phyloP scores from a whole-genome alignment of 2,329 filamentous ascomycete species.

The Aspergillus carbonarius region DNA sequence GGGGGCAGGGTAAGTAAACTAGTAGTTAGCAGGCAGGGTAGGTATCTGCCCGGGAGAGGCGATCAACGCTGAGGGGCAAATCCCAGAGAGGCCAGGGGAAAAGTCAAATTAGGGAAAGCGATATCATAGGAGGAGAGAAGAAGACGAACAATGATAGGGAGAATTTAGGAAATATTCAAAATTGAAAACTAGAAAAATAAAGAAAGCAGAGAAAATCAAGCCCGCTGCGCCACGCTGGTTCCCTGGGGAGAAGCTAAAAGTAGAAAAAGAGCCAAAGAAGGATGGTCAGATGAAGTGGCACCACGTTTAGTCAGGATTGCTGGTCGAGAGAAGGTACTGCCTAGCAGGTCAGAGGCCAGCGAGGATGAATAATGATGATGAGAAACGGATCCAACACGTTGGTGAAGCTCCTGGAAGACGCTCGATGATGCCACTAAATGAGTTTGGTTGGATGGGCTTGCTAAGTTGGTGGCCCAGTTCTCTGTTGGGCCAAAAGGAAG shows the following conservation, averaged over 20 bases:
- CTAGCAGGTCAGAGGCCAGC: not conserved
- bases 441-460: not conserved
- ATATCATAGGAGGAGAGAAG: no score
- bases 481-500: constrained; percentile 7
- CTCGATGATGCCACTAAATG: constrained; percentile 18
- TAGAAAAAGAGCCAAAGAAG: constrained; percentile 5
- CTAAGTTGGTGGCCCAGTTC: not conserved
- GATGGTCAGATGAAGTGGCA: constrained; percentile 18
- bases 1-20: not conserved
- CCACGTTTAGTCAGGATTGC: constrained; percentile 14
- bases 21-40: no score
- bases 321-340: not conserved
- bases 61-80: constrained; percentile 11
- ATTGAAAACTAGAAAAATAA: no score
- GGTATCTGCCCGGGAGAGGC: constrained; percentile 5
- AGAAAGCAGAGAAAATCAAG: not conserved
- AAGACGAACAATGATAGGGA: not conserved
- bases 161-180: not conserved
- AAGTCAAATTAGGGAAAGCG: not conserved
- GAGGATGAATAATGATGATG: constrained; percentile 12
- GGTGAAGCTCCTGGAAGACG: constrained; percentile 10
- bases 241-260: constrained; percentile 6
- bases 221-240: constrained; percentile 17
- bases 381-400: not conserved
- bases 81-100: not conserved